These are phyloP conservation scores for Phaeosphaeriaceae sp. DNA, from an alignment of 2,329 filamentous ascomycete species.

Conservation along the genomic window DNA sequence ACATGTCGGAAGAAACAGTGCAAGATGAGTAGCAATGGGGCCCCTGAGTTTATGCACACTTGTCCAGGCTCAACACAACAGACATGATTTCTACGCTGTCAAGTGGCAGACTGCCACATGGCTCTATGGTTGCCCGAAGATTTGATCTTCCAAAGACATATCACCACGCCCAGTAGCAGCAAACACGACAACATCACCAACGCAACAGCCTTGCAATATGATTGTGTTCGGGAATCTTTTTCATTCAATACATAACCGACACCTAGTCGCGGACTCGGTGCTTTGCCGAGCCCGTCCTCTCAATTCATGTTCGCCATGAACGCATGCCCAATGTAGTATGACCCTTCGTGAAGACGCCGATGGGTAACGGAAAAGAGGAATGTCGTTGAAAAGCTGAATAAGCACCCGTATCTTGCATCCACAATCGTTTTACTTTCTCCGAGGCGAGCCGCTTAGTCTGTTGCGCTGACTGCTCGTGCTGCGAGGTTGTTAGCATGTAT, in stretches of 20 bases:
- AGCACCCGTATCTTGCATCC: constrained; percentile 34
- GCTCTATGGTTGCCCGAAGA: no score
- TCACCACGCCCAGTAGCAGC: no score
- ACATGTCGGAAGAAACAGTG: not conserved
- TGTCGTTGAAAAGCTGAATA: constrained; percentile 42
- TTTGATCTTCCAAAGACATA: no score
- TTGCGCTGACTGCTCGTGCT: constrained; percentile 48
- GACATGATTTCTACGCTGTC: no score
- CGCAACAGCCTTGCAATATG: not conserved
- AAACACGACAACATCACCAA: not conserved
- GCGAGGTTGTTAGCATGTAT: constrained; percentile 21
- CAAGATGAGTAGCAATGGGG: no score
- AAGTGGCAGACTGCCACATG: no score
- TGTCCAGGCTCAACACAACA: no score
- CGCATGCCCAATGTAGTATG: constrained; percentile 37
- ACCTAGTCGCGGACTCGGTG: constrained; percentile 29
- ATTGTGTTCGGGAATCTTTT: constrained; percentile 38
- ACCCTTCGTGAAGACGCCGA: constrained; percentile 44
- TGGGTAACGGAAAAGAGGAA: constrained; percentile 45
- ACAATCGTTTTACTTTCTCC: constrained; percentile 23
- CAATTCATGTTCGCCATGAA: constrained; percentile 42
- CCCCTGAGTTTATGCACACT: no score
- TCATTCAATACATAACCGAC: constrained; percentile 47
- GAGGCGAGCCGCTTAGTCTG: constrained; percentile 42
- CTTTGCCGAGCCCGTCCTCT: constrained; percentile 37